phyloP scores from a whole-genome alignment of 139 green algal species.

The Chlorella sp. region DNA sequence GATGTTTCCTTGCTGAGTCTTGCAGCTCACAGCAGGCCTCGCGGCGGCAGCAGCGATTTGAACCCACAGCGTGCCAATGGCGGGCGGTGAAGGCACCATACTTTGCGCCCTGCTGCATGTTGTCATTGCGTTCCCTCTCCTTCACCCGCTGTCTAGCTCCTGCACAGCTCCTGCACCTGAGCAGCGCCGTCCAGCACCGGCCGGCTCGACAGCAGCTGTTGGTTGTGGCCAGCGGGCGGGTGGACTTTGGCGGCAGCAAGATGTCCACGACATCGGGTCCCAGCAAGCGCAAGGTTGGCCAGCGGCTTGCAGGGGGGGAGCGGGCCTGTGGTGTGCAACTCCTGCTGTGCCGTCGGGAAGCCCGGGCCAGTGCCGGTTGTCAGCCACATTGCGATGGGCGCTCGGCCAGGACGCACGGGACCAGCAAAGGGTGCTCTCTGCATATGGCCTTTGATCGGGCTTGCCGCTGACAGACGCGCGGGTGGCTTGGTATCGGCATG shows the following conservation, averaged over 20 bases:
- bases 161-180: neutral
- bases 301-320: too few relatives aligned
- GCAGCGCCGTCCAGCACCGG: neutral
- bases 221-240: neutral
- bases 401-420: too few relatives aligned
- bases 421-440: neutral
- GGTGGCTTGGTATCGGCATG: too few relatives aligned
- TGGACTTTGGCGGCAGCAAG: neutral
- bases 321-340: too few relatives aligned
- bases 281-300: conserved; percentile 30
- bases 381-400: too few relatives aligned
- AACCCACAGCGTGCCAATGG: neutral
- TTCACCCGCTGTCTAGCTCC: neutral
- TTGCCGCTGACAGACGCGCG: neutral
- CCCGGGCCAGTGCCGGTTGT: too few relatives aligned
- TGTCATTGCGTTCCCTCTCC: too few relatives aligned
- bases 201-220: neutral
- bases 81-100: neutral
- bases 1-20: neutral
- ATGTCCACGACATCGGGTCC: conserved; percentile 11
- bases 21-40: neutral
- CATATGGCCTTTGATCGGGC: neutral
- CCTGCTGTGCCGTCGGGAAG: too few relatives aligned
- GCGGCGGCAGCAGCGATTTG: neutral
- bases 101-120: neutral